Percentiles rank a stretch among this genome's conserved stretches.
Conservation (phyloP, 177 flowering plant species). For the Vitis hybrid region DNA sequence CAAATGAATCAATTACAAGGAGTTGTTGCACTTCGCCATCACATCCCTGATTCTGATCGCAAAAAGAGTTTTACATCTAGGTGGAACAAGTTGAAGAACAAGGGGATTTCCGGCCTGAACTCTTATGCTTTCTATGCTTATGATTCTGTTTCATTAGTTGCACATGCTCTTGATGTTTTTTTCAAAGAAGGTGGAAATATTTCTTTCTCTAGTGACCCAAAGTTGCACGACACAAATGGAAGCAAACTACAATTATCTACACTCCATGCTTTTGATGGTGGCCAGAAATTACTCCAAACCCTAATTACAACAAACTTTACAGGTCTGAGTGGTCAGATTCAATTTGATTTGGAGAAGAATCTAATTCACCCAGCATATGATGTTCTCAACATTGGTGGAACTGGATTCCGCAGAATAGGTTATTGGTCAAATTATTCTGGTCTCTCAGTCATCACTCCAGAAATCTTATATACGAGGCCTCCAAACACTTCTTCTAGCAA, state of each 20-base stretch:
- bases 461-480: conserved; percentile 45
- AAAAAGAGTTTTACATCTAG: conserved; percentile 45
- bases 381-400: conserved; percentile 58
- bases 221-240: conserved; percentile 38
- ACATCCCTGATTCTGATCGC: conserved; percentile 52
- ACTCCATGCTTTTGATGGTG: conserved; percentile 56
- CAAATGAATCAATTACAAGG: conserved; percentile 68
- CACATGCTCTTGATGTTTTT: conserved; percentile 65
- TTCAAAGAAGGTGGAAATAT: conserved; percentile 53
- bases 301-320: conserved; percentile 48
- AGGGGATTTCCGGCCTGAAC: conserved; percentile 42
- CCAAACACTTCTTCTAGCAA: conserved; percentile 42
- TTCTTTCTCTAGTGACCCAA: conserved; percentile 61
- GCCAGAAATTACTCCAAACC: conserved; percentile 46
- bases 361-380: conserved; percentile 65
- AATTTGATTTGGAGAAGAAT: conserved; percentile 51
- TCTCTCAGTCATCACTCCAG: conserved; percentile 61
- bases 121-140: conserved; percentile 77
- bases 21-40: conserved; percentile 72
- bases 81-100: conserved; percentile 40
- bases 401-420: conserved; percentile 55
- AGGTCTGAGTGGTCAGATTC: conserved; percentile 60
- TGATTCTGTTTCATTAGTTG: conserved; percentile 83
- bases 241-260: conserved; percentile 46
- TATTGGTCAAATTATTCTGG: conserved; percentile 79